A percentile compares a stretch with the other conserved stretches of the same genome.
Evolutionary conservation across 768 basidiomycete species (phyloP).

Genomic region (Pulveroboletus ravenelii): DNA sequence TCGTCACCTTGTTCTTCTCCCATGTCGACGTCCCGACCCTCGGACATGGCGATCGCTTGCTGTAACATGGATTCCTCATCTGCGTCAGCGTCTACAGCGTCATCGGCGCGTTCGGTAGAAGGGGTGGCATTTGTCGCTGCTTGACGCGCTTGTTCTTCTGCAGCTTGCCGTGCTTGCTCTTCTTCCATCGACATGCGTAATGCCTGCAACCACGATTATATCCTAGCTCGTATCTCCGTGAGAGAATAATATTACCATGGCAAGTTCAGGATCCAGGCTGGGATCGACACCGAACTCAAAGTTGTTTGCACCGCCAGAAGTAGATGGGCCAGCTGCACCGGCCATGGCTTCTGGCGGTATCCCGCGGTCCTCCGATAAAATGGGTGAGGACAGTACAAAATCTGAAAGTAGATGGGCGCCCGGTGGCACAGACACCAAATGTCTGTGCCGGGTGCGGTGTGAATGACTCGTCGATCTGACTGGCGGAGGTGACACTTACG

Average conservation of each 20-base stretch:
- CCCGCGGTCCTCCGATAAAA: conserved; percentile 76
- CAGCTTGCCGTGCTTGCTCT: conserved; percentile 72
- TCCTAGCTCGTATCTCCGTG: neutral
- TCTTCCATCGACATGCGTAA: conserved; percentile 97
- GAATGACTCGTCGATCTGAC: neutral
- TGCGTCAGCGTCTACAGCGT: conserved; percentile 48
- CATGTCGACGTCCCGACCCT: conserved; percentile 50
- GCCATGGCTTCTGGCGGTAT: conserved; percentile 61
- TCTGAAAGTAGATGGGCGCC: conserved; percentile 83
- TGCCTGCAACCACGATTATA: conserved; percentile 48
- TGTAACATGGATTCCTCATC: conserved; percentile 78
- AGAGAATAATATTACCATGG: conserved; percentile 61
- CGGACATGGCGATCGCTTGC: conserved; percentile 73
- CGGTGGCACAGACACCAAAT: conserved; percentile 74
- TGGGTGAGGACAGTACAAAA: conserved; percentile 69
- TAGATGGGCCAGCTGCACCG: conserved; percentile 43
- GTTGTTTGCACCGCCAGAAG: conserved; percentile 45
- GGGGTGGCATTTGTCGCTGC: conserved; percentile 21
- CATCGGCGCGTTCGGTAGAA: conserved; percentile 19
- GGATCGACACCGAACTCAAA: conserved; percentile 95
- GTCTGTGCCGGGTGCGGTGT: conserved; percentile 41
- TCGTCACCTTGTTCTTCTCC: conserved; percentile 51
- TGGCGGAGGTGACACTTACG: conserved; percentile 45
- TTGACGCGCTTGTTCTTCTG: conserved; percentile 37
- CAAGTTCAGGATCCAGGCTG: conserved; percentile 91